Evolutionary conservation across 768 basidiomycete genomes (phyloP).

Genomic region (Suillus tomentosus): DNA sequence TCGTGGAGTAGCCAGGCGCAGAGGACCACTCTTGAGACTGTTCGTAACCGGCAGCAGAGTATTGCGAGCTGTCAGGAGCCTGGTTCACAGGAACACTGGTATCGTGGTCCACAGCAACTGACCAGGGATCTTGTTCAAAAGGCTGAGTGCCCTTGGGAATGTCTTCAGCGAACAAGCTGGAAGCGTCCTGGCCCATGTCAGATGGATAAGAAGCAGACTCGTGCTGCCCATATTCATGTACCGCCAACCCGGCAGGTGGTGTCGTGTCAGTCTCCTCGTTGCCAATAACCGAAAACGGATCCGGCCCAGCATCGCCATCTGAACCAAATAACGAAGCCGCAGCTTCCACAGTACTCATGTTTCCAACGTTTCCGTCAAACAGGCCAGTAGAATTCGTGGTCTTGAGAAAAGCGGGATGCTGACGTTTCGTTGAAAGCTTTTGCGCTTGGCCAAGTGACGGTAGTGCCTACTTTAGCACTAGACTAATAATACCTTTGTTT

Average conservation of each 20-base stretch:
- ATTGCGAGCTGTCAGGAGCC: constrained; percentile 19
- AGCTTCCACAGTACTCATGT: constrained; percentile 71
- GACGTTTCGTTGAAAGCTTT: constrained; percentile 17
- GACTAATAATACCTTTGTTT: constrained; percentile 24
- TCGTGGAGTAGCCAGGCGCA: constrained; percentile 28
- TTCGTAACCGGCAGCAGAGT: constrained; percentile 22
- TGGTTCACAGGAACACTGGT: constrained; percentile 18
- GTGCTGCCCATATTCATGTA: constrained; percentile 26
- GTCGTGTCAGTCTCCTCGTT: constrained; percentile 34
- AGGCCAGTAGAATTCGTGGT: constrained; percentile 16
- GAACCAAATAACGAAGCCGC: constrained; percentile 81
- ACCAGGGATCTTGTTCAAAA: constrained; percentile 31
- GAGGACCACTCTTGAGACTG: constrained; percentile 37
- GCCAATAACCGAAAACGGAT: constrained; percentile 67
- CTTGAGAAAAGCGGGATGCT: constrained; percentile 14
- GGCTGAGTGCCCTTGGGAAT: constrained; percentile 30
- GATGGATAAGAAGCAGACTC: constrained; percentile 25
- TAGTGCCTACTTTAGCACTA: constrained; percentile 13
- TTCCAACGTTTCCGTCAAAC: constrained; percentile 33
- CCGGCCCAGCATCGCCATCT: constrained; percentile 54
- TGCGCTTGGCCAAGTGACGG: not conserved
- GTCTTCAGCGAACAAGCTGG: constrained; percentile 41
- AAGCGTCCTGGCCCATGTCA: constrained; percentile 38
- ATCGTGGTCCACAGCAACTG: constrained; percentile 24
- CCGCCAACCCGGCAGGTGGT: constrained; percentile 20